phyloP scores from a whole-genome alignment of 805 yeast genomes.

The Pichia insulana region DNA sequence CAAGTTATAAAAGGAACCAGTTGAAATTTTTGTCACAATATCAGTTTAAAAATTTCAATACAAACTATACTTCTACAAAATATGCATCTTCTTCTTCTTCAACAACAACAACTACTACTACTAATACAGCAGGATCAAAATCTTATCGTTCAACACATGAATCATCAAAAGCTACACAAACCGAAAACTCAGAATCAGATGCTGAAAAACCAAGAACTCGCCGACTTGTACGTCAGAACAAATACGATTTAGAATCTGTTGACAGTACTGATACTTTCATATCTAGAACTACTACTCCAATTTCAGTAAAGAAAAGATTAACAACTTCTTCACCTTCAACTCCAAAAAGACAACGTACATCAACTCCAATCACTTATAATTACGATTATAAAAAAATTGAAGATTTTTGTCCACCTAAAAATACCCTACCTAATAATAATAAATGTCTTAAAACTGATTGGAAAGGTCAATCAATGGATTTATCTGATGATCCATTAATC shows the following conservation, averaged over 20 bases:
- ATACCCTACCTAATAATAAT: slow-evolving; percentile 53
- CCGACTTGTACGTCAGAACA: slow-evolving; percentile 32
- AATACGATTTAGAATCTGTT: slow-evolving; percentile 25
- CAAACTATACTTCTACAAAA: slow-evolving; percentile 6
- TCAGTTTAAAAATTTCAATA: slow-evolving; percentile 19
- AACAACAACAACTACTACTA: slow-evolving; percentile 1
- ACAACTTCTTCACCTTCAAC: slow-evolving; percentile 6
- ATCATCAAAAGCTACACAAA: neutral
- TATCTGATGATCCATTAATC: slow-evolving; percentile 65
- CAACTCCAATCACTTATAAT: slow-evolving; percentile 40
- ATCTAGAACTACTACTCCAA: slow-evolving; percentile 28
- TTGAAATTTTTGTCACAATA: slow-evolving; percentile 47
- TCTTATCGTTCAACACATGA: slow-evolving; percentile 5
- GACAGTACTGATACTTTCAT: slow-evolving; percentile 17
- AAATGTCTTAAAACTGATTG: slow-evolving; percentile 84
- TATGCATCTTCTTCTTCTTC: slow-evolving; percentile 6
- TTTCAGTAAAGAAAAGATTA: neutral
- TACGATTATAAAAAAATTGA: slow-evolving; percentile 64
- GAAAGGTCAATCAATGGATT: slow-evolving; percentile 97
- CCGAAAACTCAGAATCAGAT: slow-evolving; percentile 22
- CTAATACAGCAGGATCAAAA: slow-evolving; percentile 1
- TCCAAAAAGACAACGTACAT: slow-evolving; percentile 16
- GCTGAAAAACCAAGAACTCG: slow-evolving; percentile 53
- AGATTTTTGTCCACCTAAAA: slow-evolving; percentile 70
- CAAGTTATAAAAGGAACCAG: slow-evolving; percentile 41